Conservation (phyloP, 2,329 filamentous ascomycete species). For the Ophiostoma triangulosporum region DNA sequence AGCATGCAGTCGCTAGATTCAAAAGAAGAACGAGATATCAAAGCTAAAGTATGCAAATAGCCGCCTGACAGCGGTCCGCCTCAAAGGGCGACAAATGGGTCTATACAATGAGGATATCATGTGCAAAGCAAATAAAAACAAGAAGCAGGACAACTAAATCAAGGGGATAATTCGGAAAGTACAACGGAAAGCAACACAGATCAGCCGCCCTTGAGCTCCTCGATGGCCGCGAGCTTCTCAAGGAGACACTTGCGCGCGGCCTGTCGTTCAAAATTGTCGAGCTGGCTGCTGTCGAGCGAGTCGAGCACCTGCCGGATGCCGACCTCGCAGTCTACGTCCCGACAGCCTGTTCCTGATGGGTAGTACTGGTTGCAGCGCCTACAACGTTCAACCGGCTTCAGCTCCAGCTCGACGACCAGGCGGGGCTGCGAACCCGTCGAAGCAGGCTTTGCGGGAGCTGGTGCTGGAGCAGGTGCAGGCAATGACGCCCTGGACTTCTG, state of each 20-base stretch:
- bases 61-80: too few relatives aligned
- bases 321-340: constrained; percentile 8
- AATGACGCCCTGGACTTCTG: background rate
- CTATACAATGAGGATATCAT: too few relatives aligned
- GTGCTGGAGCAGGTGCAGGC: background rate
- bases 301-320: constrained; percentile 13
- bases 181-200: background rate
- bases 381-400: constrained; percentile 2
- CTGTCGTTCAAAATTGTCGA: background rate
- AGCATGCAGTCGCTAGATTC: too few relatives aligned
- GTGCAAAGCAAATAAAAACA: background rate
- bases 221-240: constrained; percentile 1
- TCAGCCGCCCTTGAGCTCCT: background rate
- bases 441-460: background rate
- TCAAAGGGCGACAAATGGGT: too few relatives aligned
- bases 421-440: background rate
- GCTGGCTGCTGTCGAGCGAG: constrained; percentile 4
- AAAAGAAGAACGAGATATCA: too few relatives aligned
- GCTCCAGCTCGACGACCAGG: constrained; percentile 6
- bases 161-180: background rate
- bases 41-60: too few relatives aligned
- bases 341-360: constrained; percentile 1
- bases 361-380: constrained; percentile 8
- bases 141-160: background rate
- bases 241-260: constrained; percentile 2